Conservation (phyloP, 805 yeast genomes). For the Yamadazyma endophytica region DNA sequence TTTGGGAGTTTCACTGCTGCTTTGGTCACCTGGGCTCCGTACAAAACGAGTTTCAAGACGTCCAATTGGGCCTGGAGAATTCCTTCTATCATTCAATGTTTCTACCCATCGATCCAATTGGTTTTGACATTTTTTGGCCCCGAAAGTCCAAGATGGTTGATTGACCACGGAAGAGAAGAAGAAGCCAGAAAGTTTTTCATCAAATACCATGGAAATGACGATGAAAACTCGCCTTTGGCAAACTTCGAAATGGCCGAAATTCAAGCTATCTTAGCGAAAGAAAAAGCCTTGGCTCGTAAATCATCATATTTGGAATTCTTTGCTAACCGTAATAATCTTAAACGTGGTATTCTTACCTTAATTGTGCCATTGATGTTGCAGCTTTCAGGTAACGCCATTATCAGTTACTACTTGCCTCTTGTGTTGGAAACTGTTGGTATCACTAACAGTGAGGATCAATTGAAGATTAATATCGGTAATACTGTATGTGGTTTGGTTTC, state of each 20-base stretch:
- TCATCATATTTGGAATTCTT: too few relatives aligned
- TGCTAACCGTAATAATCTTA: too few relatives aligned
- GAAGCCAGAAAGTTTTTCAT: conserved; percentile 38
- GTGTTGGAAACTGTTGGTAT: conserved; percentile 51
- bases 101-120: conserved; percentile 41
- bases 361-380: too few relatives aligned
- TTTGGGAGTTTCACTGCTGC: conserved; percentile 50
- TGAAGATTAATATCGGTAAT: conserved; percentile 45
- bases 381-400: conserved; percentile 50
- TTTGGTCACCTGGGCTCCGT: conserved; percentile 42
- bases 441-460: conserved; percentile 37
- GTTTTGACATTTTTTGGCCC: conserved; percentile 35
- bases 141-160: conserved; percentile 44
- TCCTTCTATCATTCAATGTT: conserved; percentile 48
- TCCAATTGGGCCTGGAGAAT: conserved; percentile 47
- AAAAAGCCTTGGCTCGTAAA: too few relatives aligned
- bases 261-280: conserved; percentile 33
- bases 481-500: conserved; percentile 21
- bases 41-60: neutral
- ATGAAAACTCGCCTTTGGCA: conserved; percentile 21
- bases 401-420: conserved; percentile 44
- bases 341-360: too few relatives aligned
- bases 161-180: conserved; percentile 34
- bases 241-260: conserved; percentile 37
- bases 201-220: conserved; percentile 37